A percentile compares a stretch with the other conserved stretches of the same genome.
Evolutionary conservation across 2,329 filamentous ascomycete species (phyloP).

Genomic region (Aspergillus intermedius): DNA sequence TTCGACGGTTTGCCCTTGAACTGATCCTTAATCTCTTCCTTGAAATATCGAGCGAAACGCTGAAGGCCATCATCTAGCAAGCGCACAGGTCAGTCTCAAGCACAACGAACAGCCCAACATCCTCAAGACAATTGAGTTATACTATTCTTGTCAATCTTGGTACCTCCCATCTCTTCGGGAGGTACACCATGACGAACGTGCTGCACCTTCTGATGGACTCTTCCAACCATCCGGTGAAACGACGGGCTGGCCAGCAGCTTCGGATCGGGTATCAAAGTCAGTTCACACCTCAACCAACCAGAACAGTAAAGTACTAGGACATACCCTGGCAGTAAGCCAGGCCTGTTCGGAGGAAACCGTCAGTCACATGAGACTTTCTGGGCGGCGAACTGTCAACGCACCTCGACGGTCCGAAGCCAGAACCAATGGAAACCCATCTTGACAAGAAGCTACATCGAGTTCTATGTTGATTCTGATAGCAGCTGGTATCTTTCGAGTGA

Average conservation of each 20-base stretch:
- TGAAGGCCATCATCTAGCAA: conserved; percentile 20
- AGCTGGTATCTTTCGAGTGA: too few species aligned
- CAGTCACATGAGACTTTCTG: conserved; percentile 2
- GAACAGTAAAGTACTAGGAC: conserved; percentile 5
- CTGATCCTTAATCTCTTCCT: conserved; percentile 38
- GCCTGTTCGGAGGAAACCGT: conserved; percentile 18
- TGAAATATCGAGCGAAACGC: conserved; percentile 34
- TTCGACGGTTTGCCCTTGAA: conserved; percentile 32
- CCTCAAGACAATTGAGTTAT: conserved; percentile 3
- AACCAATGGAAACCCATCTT: conserved; percentile 23
- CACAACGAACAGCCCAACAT: background rate
- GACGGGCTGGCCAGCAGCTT: conserved; percentile 38
- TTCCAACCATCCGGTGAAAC: conserved; percentile 40
- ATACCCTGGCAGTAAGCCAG: conserved; percentile 34
- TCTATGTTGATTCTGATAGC: too few species aligned
- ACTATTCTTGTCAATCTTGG: conserved; percentile 33
- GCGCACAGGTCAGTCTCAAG: conserved; percentile 4
- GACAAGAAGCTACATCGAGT: background rate
- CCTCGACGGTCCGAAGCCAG: conserved; percentile 29
- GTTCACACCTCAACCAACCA: conserved; percentile 1
- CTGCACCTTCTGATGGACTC: conserved; percentile 37
- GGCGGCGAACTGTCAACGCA: conserved; percentile 12
- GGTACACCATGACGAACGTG: conserved; percentile 36
- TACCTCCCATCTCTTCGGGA: conserved; percentile 39
- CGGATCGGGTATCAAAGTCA: conserved; percentile 5